These are phyloP conservation scores for Chernovozyma aurita DNA, from an alignment of 1,139 yeast species.

Conservation along the genomic window DNA sequence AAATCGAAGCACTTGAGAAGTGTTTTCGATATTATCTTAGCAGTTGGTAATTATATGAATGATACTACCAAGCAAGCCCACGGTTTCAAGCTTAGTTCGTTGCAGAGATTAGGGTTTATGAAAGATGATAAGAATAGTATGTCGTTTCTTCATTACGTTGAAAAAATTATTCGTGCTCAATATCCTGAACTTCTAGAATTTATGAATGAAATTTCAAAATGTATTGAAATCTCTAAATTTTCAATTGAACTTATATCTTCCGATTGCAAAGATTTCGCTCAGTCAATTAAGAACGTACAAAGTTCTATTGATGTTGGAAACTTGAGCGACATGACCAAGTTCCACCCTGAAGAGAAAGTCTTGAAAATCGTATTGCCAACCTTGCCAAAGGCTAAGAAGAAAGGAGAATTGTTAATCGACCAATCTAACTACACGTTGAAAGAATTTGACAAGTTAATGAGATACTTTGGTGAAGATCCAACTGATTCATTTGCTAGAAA, in stretches of 20 bases:
- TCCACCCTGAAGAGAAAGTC: conserved; percentile 70
- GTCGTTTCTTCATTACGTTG: conserved; percentile 78
- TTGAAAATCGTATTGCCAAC: conserved; percentile 59
- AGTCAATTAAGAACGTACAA: conserved; percentile 62
- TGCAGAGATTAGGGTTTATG: conserved; percentile 71
- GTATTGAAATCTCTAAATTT: conserved; percentile 56
- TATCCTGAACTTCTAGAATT: conserved; percentile 64
- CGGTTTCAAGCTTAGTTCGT: conserved; percentile 71
- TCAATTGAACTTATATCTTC: conserved; percentile 63
- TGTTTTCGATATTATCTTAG: conserved; percentile 70
- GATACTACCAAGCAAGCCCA: conserved; percentile 75
- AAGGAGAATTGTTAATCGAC: conserved; percentile 58
- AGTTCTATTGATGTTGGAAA: conserved; percentile 72
- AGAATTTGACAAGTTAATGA: conserved; percentile 69
- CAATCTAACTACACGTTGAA: conserved; percentile 60
- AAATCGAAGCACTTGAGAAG: conserved; percentile 55
- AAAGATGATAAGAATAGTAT: conserved; percentile 74
- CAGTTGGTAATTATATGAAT: conserved; percentile 84
- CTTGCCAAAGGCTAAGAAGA: conserved; percentile 64
- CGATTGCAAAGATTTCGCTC: conserved; percentile 58
- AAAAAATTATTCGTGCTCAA: conserved; percentile 61
- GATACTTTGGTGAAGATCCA: conserved; percentile 74
- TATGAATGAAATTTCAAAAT: conserved; percentile 55
- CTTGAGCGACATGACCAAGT: conserved; percentile 66
- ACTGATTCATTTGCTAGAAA: conserved; percentile 61